Evolutionary conservation across 306 rosid genomes (phyloP).

Genomic region (Potentilla sterilis): DNA sequence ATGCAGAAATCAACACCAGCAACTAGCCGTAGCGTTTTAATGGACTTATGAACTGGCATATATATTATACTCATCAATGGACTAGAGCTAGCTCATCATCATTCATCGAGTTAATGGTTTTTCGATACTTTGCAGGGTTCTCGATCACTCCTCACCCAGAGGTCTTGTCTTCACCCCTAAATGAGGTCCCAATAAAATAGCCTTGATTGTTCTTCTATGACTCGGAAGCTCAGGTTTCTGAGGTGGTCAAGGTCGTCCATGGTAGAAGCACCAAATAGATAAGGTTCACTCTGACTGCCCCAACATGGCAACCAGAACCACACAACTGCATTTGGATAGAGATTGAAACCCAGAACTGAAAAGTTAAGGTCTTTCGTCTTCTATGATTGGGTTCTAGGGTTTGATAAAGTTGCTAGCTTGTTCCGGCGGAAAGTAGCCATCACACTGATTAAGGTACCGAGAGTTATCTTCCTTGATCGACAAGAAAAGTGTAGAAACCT

Average conservation of each 20-base stretch:
- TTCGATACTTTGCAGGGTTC: conserved; percentile 3
- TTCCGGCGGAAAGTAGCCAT: not conserved
- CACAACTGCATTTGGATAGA: not conserved
- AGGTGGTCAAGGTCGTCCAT: conserved; percentile 11
- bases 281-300: not conserved
- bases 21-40: not conserved
- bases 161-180: not conserved
- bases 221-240: not conserved
- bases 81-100: not conserved
- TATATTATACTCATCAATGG: not conserved
- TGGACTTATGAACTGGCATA: conserved; percentile 6
- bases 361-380: not conserved
- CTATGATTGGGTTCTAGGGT: not conserved
- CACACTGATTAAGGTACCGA: not conserved
- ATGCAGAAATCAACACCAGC: not conserved
- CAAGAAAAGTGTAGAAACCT: not conserved
- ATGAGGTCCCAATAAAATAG: conserved; percentile 13
- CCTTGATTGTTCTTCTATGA: not conserved
- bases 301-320: not conserved
- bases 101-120: not conserved
- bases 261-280: not conserved
- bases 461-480: not conserved
- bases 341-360: not conserved
- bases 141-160: conserved; percentile 10
- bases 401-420: not conserved